Evolutionary conservation across 805 yeast species (phyloP), one percentile per base, ranked within the genome.

Genomic region (Sugiyamaella valdiviana): DNA sequence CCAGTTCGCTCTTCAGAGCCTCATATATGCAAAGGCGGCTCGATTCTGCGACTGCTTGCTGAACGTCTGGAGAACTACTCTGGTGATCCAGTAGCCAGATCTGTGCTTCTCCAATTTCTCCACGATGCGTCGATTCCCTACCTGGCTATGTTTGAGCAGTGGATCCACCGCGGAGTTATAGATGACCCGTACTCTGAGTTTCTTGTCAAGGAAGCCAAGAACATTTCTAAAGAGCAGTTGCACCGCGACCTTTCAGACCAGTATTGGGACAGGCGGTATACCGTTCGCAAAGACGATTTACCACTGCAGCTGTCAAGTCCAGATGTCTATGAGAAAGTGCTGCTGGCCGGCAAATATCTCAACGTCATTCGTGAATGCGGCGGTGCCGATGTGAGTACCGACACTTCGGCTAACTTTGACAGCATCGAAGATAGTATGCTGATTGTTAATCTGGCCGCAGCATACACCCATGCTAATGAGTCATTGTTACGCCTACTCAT

Each of bases 171-270:
- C 43, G 99, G 99, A 0, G 69, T 71, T 5, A 70, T 93, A 7
- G 74, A 78, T 53, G 99, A 93, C 57, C 87, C 86, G 0, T 80
- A 79, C 60, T 79, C 82, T 36, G 99, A 91, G 63, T 93, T 93
- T 62, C 67, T 89, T 60, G 78, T 93, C n/a, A 73, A 77, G 23
- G 68, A 66, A 50, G 58, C 51, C 49, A 55, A 52, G 26, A 52
- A 60, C 14, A 51, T 56, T 3, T 57, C 56, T 5, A 40, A 60
- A 5, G 58, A 58, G 20, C 50, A 51, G 37, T 44, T 58, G n/a
- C 58, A 64, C 40, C 45, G 54, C 35, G 63, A 63, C 46, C 61
- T 57, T 35, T 59, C 63, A 2, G 72, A 70, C 43, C 70, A 65
- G 42, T 68, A 66, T 53, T 71, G 75, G 75, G 73, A 67, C 24